Conservation (phyloP, 345 rosid species). For the Excoecaria agallocha region DNA sequence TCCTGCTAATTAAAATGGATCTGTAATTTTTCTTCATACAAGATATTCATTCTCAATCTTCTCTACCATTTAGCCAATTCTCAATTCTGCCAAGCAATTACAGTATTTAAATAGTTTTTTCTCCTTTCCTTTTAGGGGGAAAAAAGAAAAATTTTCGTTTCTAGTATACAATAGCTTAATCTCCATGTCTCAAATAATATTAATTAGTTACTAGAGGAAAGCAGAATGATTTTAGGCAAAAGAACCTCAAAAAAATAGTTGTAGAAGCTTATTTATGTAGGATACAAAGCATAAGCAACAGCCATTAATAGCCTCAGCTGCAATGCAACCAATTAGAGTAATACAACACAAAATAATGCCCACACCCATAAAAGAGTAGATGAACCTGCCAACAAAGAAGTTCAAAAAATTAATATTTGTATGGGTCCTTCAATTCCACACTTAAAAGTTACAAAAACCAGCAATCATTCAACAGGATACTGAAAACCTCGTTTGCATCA, state of each 20-base stretch:
- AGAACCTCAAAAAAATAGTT: slow-evolving; percentile 3
- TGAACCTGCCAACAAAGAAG: slow-evolving; percentile 69
- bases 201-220: slow-evolving; percentile 4
- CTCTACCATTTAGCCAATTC: neutral
- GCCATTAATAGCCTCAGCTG: slow-evolving; percentile 80
- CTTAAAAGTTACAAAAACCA: slow-evolving; percentile 5
- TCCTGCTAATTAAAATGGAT: neutral
- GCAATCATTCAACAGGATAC: neutral
- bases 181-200: neutral
- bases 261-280: slow-evolving; percentile 26
- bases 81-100: neutral
- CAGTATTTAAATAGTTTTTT: neutral
- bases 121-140: neutral
- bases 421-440: slow-evolving; percentile 8
- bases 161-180: neutral
- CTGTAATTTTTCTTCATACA: neutral
- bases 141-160: neutral
- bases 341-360: slow-evolving; percentile 69
- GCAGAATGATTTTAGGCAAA: neutral
- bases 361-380: slow-evolving; percentile 86
- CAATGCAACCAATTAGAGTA: slow-evolving; percentile 78
- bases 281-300: slow-evolving; percentile 98
- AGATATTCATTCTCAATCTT: neutral
- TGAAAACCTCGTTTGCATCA: neutral
- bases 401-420: slow-evolving; percentile 13